These are phyloP conservation scores for Komagataella mondaviorum DNA, from an alignment of 805 yeast genomes.

Conservation along the genomic window DNA sequence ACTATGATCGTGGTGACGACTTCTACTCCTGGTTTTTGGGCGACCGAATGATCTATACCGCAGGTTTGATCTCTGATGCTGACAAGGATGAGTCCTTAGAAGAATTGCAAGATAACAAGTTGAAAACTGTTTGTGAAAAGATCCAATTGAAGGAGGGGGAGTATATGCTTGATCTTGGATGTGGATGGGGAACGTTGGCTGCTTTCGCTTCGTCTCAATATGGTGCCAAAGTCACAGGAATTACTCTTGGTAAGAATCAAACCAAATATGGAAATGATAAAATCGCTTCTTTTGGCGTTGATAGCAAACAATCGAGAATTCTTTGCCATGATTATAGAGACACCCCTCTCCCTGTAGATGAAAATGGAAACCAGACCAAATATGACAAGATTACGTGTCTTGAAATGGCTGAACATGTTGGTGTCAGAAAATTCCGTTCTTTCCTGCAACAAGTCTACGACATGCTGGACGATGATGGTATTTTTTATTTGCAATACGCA, in stretches of 20 bases:
- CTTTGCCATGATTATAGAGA: conserved; percentile 85
- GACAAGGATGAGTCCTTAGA: conserved; percentile 60
- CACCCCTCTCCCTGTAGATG: conserved; percentile 44
- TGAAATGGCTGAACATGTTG: conserved; percentile 96
- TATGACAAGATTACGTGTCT: conserved; percentile 83
- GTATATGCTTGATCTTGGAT: conserved; percentile 70
- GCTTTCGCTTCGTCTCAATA: conserved; percentile 69
- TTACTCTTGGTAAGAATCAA: conserved; percentile 83
- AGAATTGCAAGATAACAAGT: conserved; percentile 79
- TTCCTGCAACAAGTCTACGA: conserved; percentile 74
- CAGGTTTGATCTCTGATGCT: conserved; percentile 71
- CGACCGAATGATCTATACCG: conserved; percentile 88
- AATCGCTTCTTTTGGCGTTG: conserved; percentile 55
- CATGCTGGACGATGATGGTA: conserved; percentile 84
- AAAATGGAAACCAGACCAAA: conserved; percentile 26
- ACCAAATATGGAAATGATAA: conserved; percentile 77
- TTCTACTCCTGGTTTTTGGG: conserved; percentile 91
- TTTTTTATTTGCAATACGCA: conserved; percentile 78
- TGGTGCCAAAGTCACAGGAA: conserved; percentile 81
- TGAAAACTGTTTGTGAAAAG: conserved; percentile 79
- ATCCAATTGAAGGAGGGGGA: conserved; percentile 65
- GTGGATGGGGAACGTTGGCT: conserved; percentile 95
- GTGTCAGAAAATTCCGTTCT: conserved; percentile 67
- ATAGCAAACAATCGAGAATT: conserved; percentile 56
- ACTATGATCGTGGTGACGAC: conserved; percentile 93